phyloP scores from a whole-genome alignment of 2,329 filamentous ascomycete species.

The Cladosporium sp. region DNA sequence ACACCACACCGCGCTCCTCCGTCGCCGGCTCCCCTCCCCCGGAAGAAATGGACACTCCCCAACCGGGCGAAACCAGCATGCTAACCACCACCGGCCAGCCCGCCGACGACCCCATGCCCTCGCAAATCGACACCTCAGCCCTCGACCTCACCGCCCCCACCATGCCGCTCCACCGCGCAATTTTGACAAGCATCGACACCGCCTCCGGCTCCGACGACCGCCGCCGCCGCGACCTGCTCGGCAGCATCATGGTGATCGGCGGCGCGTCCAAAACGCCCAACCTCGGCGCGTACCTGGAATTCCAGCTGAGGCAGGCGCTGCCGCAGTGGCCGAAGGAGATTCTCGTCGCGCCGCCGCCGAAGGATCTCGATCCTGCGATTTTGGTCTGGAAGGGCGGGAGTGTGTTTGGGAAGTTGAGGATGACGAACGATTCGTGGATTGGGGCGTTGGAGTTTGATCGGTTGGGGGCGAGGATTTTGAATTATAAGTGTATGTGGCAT shows the following conservation, averaged over 20 bases:
- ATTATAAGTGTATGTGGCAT: constrained; percentile 71
- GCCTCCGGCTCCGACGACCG: constrained; percentile 75
- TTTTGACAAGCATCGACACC: constrained; percentile 83
- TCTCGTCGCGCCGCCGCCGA: constrained; percentile 65
- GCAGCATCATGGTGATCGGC: constrained; percentile 85
- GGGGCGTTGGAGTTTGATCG: constrained; percentile 82
- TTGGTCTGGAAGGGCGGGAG: constrained; percentile 97
- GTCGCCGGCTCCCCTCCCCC: constrained; percentile 84
- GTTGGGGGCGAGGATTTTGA: constrained; percentile 73
- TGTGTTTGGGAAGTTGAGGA: constrained; percentile 83
- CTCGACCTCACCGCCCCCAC: constrained; percentile 78
- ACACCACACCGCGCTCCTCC: constrained; percentile 77
- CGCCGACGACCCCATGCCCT: constrained; percentile 37
- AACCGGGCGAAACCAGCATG: constrained; percentile 40
- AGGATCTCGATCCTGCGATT: constrained; percentile 96
- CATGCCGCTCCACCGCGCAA: constrained; percentile 81
- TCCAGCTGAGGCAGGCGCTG: constrained; percentile 65
- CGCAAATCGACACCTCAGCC: constrained; percentile 52
- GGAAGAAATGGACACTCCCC: constrained; percentile 68
- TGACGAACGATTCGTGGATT: constrained; percentile 94
- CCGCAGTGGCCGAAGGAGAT: constrained; percentile 62
- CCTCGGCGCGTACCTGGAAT: constrained; percentile 79
- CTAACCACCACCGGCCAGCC: constrained; percentile 32
- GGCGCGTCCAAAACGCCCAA: constrained; percentile 77
- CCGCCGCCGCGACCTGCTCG: constrained; percentile 84